A percentile compares a stretch with the other conserved stretches of the same genome.
Evolutionary conservation across 352 stramenopile genomes (phyloP).

Genomic region (Pythium periplocum): DNA sequence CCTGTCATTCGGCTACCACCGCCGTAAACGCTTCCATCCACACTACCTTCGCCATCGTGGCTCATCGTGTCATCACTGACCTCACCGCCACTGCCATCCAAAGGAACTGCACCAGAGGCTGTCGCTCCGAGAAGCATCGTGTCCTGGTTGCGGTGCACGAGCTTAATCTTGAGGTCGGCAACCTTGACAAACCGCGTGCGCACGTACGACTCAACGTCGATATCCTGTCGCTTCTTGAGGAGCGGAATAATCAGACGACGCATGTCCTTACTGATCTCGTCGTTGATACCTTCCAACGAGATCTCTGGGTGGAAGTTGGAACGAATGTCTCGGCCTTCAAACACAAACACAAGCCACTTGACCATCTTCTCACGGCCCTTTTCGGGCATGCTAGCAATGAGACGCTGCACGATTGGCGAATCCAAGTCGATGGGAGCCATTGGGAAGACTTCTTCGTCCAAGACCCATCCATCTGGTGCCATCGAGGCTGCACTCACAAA

Average conservation of each 20-base stretch:
- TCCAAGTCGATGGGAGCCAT: slow-evolving; percentile 70
- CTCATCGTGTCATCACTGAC: no score
- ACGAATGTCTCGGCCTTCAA: slow-evolving; percentile 67
- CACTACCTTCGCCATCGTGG: no score
- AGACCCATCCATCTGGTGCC: slow-evolving; percentile 38
- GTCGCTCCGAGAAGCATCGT: slow-evolving; percentile 47
- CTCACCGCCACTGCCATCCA: no score
- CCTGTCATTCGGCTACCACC: no score
- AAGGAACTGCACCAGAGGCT: no score
- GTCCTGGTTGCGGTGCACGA: slow-evolving; percentile 55
- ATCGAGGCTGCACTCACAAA: slow-evolving; percentile 24
- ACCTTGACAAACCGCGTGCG: slow-evolving; percentile 59
- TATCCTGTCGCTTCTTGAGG: slow-evolving; percentile 61
- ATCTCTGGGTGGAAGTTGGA: slow-evolving; percentile 68
- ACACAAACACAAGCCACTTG: slow-evolving; percentile 69
- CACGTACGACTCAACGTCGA: slow-evolving; percentile 59
- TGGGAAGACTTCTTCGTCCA: slow-evolving; percentile 64
- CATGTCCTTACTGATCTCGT: slow-evolving; percentile 59
- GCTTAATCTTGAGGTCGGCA: slow-evolving; percentile 60
- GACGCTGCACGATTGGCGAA: slow-evolving; percentile 59
- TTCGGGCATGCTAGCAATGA: slow-evolving; percentile 64
- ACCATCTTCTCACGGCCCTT: slow-evolving; percentile 56
- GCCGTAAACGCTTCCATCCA: no score
- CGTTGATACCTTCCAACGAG: slow-evolving; percentile 61
- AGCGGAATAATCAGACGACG: slow-evolving; percentile 63